Base-by-base conservation (phyloP, 441 rosid genomes). In the Erodium trifolium region DNA sequence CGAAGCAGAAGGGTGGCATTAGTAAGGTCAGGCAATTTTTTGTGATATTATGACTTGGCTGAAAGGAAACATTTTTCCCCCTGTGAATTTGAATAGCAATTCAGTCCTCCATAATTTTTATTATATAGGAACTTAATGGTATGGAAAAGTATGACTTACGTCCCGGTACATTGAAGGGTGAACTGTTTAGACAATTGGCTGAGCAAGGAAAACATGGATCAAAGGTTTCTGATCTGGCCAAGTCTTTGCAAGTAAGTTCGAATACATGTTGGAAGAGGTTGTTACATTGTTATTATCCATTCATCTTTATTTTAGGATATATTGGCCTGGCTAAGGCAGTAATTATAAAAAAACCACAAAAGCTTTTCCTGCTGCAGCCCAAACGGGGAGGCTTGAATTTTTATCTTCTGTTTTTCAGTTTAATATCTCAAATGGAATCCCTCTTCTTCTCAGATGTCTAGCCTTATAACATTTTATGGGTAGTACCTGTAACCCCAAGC, bases 161-260 rank as follows among this genome's bases (percentile, higher is more conserved):
- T 66, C 85, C 76, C 70, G 88, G 91, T 75, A 90, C 94, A 27
- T 79, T 91, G 77, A 94, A 94, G 82, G 92, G 92, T 23, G 94
- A 91, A 77, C 71, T 94, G 77, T 90, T 91, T 76, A 87, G 77
- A 78, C 75, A 83, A 65, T 78, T 91, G 75, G 79, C 72, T 23
- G 82, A 82, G 76, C 80, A 83, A 82, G 96, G 96, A 82, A 88
- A 81, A 77, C 79, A 72, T 70, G 99, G 99, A 64, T 72, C 76
- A 60, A 87, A 80, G 81, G 84, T 90, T 74, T 81, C 93, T 23
- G 91, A 88, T 67, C 73, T 94, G 80, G 97, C 92, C 57, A 81
- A 78, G 71, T 80, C 82, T 72, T 68, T 83, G n/a, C 82, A 86
- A 84, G 97, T 86, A 81, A 73, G 69, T 73, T 72, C 19, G 31